These are phyloP conservation scores for Galeopsis tetrahit DNA, from an alignment of 257 asterid species.

Conservation along the genomic window DNA sequence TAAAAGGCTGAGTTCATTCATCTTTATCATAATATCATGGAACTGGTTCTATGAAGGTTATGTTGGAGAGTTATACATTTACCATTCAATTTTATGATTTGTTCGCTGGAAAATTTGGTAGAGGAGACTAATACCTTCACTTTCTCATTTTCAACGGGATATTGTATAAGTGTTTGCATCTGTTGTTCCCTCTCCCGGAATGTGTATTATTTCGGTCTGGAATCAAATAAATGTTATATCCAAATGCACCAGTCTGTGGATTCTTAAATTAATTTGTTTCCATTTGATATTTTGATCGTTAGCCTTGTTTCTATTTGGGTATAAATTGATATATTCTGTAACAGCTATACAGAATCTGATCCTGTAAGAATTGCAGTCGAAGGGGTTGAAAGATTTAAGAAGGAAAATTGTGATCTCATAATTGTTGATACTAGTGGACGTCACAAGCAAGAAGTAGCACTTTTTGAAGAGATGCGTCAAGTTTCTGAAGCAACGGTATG, in stretches of 20 bases:
- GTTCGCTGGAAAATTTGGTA: constrained; percentile 9
- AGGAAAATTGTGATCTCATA: constrained; percentile 90
- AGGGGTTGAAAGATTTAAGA: constrained; percentile 93
- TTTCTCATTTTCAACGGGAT: constrained; percentile 9
- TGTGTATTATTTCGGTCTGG: neutral
- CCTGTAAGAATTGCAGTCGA: constrained; percentile 95
- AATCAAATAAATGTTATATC: neutral
- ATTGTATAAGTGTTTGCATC: neutral
- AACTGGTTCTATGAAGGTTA: neutral
- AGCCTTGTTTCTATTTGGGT: constrained; percentile 4
- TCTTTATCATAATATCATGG: neutral
- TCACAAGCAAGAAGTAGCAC: constrained; percentile 97
- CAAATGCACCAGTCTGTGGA: neutral
- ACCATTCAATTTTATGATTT: neutral
- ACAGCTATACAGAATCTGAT: constrained; percentile 98
- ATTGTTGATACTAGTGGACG: constrained; percentile 99
- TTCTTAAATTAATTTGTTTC: constrained; percentile 13
- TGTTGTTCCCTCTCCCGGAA: neutral
- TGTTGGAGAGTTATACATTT: neutral
- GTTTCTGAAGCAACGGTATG: constrained; percentile 90
- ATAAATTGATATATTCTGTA: constrained; percentile 33
- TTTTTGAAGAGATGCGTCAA: constrained; percentile 99
- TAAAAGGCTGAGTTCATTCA: neutral
- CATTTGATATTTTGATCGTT: constrained; percentile 1
- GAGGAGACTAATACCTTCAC: constrained; percentile 8